Evolutionary conservation across 805 yeast genomes (phyloP).

Genomic region (Myxozyma kluyveri): DNA sequence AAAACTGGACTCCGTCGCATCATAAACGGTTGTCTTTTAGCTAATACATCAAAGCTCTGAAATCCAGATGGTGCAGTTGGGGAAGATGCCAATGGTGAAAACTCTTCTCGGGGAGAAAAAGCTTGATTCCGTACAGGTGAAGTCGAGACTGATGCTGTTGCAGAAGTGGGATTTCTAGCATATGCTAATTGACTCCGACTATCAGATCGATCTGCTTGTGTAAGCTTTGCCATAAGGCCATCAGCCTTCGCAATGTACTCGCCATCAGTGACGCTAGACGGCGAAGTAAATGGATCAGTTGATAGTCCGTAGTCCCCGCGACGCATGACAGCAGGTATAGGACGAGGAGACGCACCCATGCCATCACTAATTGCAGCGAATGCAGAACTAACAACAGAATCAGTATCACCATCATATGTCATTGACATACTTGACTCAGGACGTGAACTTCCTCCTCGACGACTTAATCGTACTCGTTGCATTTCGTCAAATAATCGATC

Average conservation of each 20-base stretch:
- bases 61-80: not conserved
- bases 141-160: not conserved
- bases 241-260: not conserved
- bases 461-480: constrained; percentile 20
- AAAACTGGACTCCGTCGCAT: constrained; percentile 11
- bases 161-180: not conserved
- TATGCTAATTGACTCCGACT: constrained; percentile 1
- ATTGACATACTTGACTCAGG: constrained; percentile 12
- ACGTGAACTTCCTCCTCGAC: constrained; percentile 16
- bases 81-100: not conserved
- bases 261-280: not conserved
- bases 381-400: constrained; percentile 10
- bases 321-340: not conserved
- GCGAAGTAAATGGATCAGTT: not conserved
- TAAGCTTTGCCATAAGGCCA: constrained; percentile 3
- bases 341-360: not conserved
- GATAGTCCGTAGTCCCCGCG: not conserved
- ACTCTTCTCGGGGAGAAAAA: not conserved
- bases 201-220: constrained; percentile 2
- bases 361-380: constrained; percentile 1
- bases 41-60: not conserved
- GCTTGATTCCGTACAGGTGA: constrained; percentile 4
- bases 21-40: not conserved
- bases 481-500: constrained; percentile 27
- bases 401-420: constrained; percentile 18